A percentile compares a stretch with the other conserved stretches of the same genome.
Conservation (phyloP, 306 rosid species). For the Acmispon strigosus region DNA sequence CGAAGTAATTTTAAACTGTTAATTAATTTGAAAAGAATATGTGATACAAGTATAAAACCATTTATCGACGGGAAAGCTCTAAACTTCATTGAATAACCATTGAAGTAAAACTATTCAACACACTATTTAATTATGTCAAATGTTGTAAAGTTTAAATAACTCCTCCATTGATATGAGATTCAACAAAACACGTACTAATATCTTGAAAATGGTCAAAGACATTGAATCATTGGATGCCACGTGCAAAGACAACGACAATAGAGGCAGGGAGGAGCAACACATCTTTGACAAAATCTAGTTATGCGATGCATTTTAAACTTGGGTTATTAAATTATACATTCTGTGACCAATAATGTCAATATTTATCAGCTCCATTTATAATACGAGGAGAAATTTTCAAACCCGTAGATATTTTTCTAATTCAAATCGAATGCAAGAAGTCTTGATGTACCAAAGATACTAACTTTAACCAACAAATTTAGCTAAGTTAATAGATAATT, state of each 20-base stretch:
- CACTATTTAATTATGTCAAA: too few species aligned
- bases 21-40: too few species aligned
- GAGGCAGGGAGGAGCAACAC: neutral
- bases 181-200: neutral
- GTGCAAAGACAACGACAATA: slow-evolving; percentile 23
- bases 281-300: slow-evolving; percentile 3
- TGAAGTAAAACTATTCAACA: too few species aligned
- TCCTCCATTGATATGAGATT: too few species aligned
- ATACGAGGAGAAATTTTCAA: neutral
- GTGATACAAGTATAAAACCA: too few species aligned
- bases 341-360: neutral
- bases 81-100: too few species aligned
- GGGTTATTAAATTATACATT: neutral
- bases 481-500: too few species aligned
- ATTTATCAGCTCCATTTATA: neutral
- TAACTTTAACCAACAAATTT: too few species aligned
- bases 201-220: slow-evolving; percentile 28
- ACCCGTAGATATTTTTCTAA: neutral
- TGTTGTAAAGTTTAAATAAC: too few species aligned
- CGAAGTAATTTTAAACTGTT: too few species aligned
- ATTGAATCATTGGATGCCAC: slow-evolving; percentile 20
- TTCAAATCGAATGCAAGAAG: neutral
- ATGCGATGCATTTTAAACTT: neutral
- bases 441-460: neutral
- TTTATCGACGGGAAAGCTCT: too few species aligned